Base-by-base conservation (phyloP, 495 filamentous ascomycete species). In the Parathielavia hyrcaniae region DNA sequence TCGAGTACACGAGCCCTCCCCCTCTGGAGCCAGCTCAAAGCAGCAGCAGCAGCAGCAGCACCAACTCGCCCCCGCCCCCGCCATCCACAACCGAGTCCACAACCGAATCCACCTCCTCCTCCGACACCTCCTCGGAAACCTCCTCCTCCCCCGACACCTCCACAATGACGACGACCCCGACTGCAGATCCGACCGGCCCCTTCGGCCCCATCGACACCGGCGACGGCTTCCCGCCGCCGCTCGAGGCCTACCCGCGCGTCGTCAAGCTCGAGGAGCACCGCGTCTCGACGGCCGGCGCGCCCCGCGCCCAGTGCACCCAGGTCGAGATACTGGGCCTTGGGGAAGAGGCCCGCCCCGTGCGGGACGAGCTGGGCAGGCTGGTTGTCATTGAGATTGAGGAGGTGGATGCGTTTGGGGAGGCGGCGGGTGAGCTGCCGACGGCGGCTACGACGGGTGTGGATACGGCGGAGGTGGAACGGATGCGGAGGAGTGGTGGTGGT, bases 241-340 rank as follows among this genome's bases (percentile, higher is more conserved):
- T 60, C 0, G 61, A 68, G 1, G 59, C 77, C 16, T 95, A 87
- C 65, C 87, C 89, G 1, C 81, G 82, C 38, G 78, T 86, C 40
- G 76, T 96, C 63, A 93, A 95, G 69, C 77, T 95, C 35, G 83
- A 89, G 66, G 91, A 96, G 69, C 83, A 84, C 39, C 81, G 89
- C n/a, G 60, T 83, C 67, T 62, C 44, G 38, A 56, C 50, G 2
- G 1, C 75, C 55, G 59, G 61, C 61, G 55, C 72, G 62, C 46
- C 63, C 50, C 46, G 53, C 5, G 55, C 67, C 10, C 61, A 72
- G 50, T 95, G 90, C 70, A 81, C 88, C 48, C 83, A 90, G 63
- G 86, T 88, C 74, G 74, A 83, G 62, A 77, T 95, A 20, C 68
- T 80, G 39, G 64, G 78, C 5, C 59, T 64, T 3, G 64, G 61